These are phyloP conservation scores for Aureobasidium sp. DNA, from an alignment of 2,329 filamentous ascomycete genomes.

Conservation along the genomic window DNA sequence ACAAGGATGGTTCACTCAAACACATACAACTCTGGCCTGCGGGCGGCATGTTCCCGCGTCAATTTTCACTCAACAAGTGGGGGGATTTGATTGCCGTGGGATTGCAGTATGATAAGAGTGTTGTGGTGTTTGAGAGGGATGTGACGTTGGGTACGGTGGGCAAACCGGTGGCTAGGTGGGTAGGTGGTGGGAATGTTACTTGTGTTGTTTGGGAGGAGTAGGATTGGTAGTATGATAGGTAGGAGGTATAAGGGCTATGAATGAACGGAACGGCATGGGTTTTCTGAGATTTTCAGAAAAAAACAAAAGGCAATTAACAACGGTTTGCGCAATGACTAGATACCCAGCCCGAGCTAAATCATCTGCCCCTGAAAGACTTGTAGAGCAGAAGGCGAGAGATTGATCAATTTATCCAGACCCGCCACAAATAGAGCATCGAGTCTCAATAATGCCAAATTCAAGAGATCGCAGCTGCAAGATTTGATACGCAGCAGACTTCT, in stretches of 20 bases:
- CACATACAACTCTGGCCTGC: slow-evolving; percentile 53
- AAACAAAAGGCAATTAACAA: too few species aligned
- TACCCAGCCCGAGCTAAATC: too few species aligned
- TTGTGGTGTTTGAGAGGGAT: slow-evolving; percentile 56
- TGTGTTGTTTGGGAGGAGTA: slow-evolving; percentile 29
- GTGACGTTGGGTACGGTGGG: slow-evolving; percentile 51
- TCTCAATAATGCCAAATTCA: slow-evolving; percentile 26
- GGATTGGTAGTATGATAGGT: too few species aligned
- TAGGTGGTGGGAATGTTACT: slow-evolving; percentile 28
- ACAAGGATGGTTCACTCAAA: slow-evolving; percentile 47
- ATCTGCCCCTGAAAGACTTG: slow-evolving; percentile 18
- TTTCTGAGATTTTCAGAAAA: too few species aligned
- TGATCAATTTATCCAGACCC: slow-evolving; percentile 24
- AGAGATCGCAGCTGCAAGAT: slow-evolving; percentile 27
- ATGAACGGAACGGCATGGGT: too few species aligned
- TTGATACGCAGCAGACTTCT: slow-evolving; percentile 25
- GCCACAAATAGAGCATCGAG: slow-evolving; percentile 26
- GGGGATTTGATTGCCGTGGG: slow-evolving; percentile 59
- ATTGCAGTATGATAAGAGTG: slow-evolving; percentile 52
- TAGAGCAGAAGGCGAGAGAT: slow-evolving; percentile 24
- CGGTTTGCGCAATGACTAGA: too few species aligned
- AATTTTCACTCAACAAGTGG: slow-evolving; percentile 57
- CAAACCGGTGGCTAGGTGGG: slow-evolving; percentile 30
- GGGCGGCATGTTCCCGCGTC: slow-evolving; percentile 57
- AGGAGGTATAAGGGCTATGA: too few species aligned